Evolutionary conservation across 192 early-diverging fungal genomes (phyloP), one percentile per base, ranked within the genome.

Genomic region (Coemansia sp.): DNA sequence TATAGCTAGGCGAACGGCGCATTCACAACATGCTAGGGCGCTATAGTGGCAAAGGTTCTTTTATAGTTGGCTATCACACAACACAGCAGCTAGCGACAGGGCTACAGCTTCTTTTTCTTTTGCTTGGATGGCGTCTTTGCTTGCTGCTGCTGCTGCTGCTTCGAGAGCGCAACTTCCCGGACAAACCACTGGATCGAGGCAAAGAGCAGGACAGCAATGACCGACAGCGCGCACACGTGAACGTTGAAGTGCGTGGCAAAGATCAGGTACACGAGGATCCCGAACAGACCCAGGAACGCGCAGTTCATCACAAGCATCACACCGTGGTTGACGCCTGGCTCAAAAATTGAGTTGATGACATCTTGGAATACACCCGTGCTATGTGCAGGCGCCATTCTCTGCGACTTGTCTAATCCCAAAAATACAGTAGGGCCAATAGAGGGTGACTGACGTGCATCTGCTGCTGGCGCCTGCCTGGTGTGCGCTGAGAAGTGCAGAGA

Each of bases 291-390:
- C n/a, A 46, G 16, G 36, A 75, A 75, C 2, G 72, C 61, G 39
- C 56, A 38, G 33, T 75, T 75, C 65, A 75, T 64, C 23, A 62
- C 72, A 17, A 75, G 34, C 14, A 68, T 38, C 12, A 75, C 65
- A n/a, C 73, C 66, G 32, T 38, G 73, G 54, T 76, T 76, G 51
- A 76, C 65, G 25, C 73, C 73, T 1, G 73, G 73, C 45, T 76
- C 53, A 25, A 76, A 76, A 18, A 69, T 64, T n/a, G 73, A 76
- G 51, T 65, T 56, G 42, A 76, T 53, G 44, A 76, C 53, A 51
- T 76, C 73, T 27, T 54, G 57, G 38, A 67, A 38, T n/a, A 76
- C 48, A 14, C 66, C 61, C 16, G 47, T 35, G 25, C 45, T 51
- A 35, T 69, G 48, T 19, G 52, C 27, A 25, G 38, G 18, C 3